Conservation (phyloP, 495 filamentous ascomycete species). For the Cercophora newfieldiana region DNA sequence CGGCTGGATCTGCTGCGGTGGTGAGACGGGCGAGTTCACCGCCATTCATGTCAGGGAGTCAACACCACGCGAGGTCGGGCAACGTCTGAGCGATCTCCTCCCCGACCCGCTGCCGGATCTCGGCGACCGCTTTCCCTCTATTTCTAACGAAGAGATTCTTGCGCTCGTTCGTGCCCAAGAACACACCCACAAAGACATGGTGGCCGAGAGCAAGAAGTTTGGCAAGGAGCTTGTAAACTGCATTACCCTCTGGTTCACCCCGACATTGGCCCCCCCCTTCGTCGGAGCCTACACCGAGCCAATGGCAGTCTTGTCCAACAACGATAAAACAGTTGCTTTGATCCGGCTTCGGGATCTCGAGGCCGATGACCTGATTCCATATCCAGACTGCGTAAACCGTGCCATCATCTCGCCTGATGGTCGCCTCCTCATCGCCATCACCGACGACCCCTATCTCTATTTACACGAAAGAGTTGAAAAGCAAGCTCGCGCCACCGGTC, state of each 20-base stretch:
- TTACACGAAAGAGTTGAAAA: constrained; percentile 59
- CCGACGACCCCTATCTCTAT: constrained; percentile 80
- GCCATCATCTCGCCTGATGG: constrained; percentile 90
- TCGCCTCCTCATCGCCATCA: constrained; percentile 74
- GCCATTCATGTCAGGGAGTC: constrained; percentile 63
- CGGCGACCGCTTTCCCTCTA: background rate
- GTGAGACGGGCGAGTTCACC: constrained; percentile 81
- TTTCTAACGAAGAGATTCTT: constrained; percentile 8
- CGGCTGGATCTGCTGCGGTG: constrained; percentile 89
- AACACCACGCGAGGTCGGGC: background rate
- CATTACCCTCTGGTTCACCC: constrained; percentile 56
- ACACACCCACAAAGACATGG: constrained; percentile 36
- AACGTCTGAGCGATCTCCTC: constrained; percentile 33
- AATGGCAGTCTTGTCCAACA: constrained; percentile 65
- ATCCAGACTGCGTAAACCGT: constrained; percentile 85
- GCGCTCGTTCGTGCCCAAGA: constrained; percentile 36
- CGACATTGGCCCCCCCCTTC: constrained; percentile 18
- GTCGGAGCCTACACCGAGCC: constrained; percentile 43
- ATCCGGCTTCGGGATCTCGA: constrained; percentile 59
- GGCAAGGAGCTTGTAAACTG: constrained; percentile 56
- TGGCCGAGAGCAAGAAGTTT: constrained; percentile 41
- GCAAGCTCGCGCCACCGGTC: background rate
- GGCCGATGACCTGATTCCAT: constrained; percentile 64
- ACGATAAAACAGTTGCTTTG: constrained; percentile 81
- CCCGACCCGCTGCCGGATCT: background rate